phyloP scores from a whole-genome alignment of 1,284 basidiomycete genomes.

The Puccinia horiana region DNA sequence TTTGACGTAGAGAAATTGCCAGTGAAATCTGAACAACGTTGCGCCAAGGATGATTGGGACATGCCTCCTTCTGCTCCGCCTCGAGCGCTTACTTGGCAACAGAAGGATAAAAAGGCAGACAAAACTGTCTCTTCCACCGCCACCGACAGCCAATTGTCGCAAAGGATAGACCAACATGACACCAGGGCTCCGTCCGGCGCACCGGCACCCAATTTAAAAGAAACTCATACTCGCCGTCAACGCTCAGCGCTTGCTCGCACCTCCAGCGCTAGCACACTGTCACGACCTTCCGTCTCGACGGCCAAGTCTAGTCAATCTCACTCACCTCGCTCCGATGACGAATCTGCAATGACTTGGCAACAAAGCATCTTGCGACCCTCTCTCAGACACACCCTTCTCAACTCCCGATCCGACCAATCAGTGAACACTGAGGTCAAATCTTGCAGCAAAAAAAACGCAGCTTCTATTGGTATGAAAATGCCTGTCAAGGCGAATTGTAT shows the following conservation, averaged over 20 bases:
- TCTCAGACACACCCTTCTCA: not conserved
- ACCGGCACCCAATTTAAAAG: not conserved
- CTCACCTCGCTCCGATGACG: slow-evolving; percentile 29
- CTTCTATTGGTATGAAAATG: not conserved
- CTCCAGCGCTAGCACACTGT: slow-evolving; percentile 1
- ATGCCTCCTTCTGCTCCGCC: slow-evolving; percentile 6
- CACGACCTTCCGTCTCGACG: not conserved
- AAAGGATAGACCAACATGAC: not conserved
- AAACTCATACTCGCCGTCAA: slow-evolving; percentile 16
- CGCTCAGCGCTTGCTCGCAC: slow-evolving; percentile 15
- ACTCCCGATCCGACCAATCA: not conserved
- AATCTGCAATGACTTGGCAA: slow-evolving; percentile 47
- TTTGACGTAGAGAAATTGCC: not conserved
- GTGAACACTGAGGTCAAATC: not conserved
- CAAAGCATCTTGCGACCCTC: slow-evolving; percentile 34
- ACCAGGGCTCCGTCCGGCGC: not conserved
- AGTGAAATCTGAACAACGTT: not conserved
- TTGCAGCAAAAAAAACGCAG: slow-evolving; percentile 19
- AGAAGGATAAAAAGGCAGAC: slow-evolving; percentile 7
- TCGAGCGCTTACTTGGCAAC: slow-evolving; percentile 26
- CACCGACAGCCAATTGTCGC: not conserved
- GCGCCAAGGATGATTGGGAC: slow-evolving; percentile 40
- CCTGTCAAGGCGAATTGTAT: slow-evolving; percentile 8
- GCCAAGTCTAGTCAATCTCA: not conserved
- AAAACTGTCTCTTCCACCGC: not conserved